phyloP scores from a whole-genome alignment of 1,284 basidiomycete species.

The Schizophyllum amplum region DNA sequence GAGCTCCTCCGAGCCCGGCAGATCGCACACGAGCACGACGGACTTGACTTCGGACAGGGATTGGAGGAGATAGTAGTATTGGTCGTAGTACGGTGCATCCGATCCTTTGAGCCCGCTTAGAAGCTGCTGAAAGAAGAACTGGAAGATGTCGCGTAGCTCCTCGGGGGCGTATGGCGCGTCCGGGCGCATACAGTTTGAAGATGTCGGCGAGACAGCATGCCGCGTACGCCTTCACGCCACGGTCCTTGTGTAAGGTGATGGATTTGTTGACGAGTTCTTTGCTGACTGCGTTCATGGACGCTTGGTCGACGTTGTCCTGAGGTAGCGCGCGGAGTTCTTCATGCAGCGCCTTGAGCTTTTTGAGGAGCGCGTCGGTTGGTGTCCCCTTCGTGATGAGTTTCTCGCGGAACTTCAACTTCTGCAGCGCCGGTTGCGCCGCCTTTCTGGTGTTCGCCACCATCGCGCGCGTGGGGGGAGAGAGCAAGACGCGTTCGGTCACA shows the following conservation, averaged over 20 bases:
- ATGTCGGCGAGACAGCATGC: constrained; percentile 95
- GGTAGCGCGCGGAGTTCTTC: constrained; percentile 67
- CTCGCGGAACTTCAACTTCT: constrained; percentile 44
- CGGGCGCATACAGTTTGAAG: constrained; percentile 89
- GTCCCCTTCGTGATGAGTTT: constrained; percentile 67
- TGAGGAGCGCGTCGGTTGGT: constrained; percentile 71
- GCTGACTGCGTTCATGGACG: constrained; percentile 61
- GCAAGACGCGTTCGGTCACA: constrained; percentile 36
- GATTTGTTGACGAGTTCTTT: constrained; percentile 77
- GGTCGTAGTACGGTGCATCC: constrained; percentile 71
- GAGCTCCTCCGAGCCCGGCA: constrained; percentile 81
- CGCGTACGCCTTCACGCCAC: constrained; percentile 87
- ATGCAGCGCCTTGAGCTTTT: constrained; percentile 79
- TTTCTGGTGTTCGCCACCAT: constrained; percentile 72
- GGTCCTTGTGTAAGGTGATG: constrained; percentile 89
- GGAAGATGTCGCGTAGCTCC: constrained; percentile 90
- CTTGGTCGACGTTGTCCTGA: constrained; percentile 78
- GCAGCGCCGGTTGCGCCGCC: constrained; percentile 37
- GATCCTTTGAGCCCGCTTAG: constrained; percentile 63
- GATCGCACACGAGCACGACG: constrained; percentile 88
- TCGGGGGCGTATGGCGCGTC: constrained; percentile 89
- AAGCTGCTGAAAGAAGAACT: constrained; percentile 89
- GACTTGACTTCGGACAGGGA: constrained; percentile 91
- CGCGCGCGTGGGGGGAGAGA: constrained; percentile 13
- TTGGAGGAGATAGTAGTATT: constrained; percentile 91